Percentiles rank a stretch among this genome's conserved stretches.
phyloP scores from a whole-genome alignment of 768 basidiomycete species.

The Leucogyrophana mollusca region DNA sequence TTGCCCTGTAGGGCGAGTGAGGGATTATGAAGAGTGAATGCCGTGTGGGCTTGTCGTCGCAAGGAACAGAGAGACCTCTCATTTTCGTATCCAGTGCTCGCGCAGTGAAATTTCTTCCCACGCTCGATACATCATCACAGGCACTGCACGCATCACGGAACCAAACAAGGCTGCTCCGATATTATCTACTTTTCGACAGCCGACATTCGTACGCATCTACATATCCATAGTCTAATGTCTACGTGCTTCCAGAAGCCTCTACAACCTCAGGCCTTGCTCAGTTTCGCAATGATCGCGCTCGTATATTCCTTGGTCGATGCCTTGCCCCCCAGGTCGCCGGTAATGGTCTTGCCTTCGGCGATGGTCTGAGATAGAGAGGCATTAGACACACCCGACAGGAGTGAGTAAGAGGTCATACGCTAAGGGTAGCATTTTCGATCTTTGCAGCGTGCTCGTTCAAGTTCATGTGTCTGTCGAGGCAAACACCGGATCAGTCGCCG shows the following conservation, averaged over 20 bases:
- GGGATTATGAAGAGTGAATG: slow-evolving; percentile 55
- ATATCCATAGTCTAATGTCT: slow-evolving; percentile 20
- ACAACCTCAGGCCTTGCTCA: slow-evolving; percentile 34
- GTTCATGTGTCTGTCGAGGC: slow-evolving; percentile 79
- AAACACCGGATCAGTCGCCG: slow-evolving; percentile 22
- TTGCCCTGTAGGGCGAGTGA: slow-evolving; percentile 93
- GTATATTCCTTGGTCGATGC: slow-evolving; percentile 90
- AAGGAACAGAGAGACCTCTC: slow-evolving; percentile 25
- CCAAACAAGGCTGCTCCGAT: background rate
- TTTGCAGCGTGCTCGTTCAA: slow-evolving; percentile 77
- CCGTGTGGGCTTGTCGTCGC: slow-evolving; percentile 44
- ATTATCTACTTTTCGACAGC: slow-evolving; percentile 1
- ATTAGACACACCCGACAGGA: background rate
- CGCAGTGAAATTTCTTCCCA: slow-evolving; percentile 21
- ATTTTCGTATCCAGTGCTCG: slow-evolving; percentile 11
- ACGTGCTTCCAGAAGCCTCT: background rate
- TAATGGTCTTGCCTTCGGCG: slow-evolving; percentile 93
- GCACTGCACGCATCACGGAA: slow-evolving; percentile 3
- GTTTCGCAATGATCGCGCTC: slow-evolving; percentile 76
- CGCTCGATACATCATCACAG: slow-evolving; percentile 12
- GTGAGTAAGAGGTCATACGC: slow-evolving; percentile 50
- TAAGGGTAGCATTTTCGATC: slow-evolving; percentile 90
- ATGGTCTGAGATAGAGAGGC: slow-evolving; percentile 65
- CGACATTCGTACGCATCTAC: slow-evolving; percentile 7
- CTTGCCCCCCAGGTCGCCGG: slow-evolving; percentile 94